A percentile compares a stretch with the other conserved stretches of the same genome.
phyloP scores from a whole-genome alignment of 2,329 filamentous ascomycete genomes.

The Xylaria sp. region DNA sequence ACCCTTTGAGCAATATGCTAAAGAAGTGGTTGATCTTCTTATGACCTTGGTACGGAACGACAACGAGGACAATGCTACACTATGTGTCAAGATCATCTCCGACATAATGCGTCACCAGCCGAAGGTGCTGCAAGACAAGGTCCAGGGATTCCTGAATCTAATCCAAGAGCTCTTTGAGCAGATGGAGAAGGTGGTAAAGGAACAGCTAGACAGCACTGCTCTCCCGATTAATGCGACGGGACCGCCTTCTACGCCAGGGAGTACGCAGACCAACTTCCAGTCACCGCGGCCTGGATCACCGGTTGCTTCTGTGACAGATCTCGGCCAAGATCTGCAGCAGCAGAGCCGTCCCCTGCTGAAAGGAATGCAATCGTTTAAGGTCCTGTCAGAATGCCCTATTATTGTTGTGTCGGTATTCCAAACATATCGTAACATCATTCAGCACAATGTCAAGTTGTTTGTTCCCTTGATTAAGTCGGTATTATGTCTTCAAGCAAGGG shows the following conservation, averaged over 20 bases:
- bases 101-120: slow-evolving; percentile 94
- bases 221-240: slow-evolving; percentile 64
- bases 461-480: slow-evolving; percentile 94
- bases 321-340: slow-evolving; percentile 83
- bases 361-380: slow-evolving; percentile 99
- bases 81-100: slow-evolving; percentile 98
- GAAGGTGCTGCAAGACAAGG: slow-evolving; percentile 80
- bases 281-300: slow-evolving; percentile 92
- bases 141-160: slow-evolving; percentile 88
- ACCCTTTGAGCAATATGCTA: slow-evolving; percentile 86
- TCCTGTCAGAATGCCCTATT: slow-evolving; percentile 96
- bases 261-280: slow-evolving; percentile 78
- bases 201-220: slow-evolving; percentile 87
- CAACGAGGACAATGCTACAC: slow-evolving; percentile 98
- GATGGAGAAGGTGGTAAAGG: slow-evolving; percentile 93
- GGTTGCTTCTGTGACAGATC: slow-evolving; percentile 81
- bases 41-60: slow-evolving; percentile 90
- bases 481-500: slow-evolving; percentile 86
- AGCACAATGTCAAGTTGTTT: slow-evolving; percentile 88
- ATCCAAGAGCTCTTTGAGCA: slow-evolving; percentile 97
- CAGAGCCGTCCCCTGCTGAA: slow-evolving; percentile 83
- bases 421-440: slow-evolving; percentile 82
- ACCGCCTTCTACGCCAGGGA: slow-evolving; percentile 74
- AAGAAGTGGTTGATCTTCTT: slow-evolving; percentile 88
- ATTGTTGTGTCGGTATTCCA: slow-evolving; percentile 99